Conservation (phyloP, 2,329 filamentous ascomycete species). For the Fusarium kyushuense region DNA sequence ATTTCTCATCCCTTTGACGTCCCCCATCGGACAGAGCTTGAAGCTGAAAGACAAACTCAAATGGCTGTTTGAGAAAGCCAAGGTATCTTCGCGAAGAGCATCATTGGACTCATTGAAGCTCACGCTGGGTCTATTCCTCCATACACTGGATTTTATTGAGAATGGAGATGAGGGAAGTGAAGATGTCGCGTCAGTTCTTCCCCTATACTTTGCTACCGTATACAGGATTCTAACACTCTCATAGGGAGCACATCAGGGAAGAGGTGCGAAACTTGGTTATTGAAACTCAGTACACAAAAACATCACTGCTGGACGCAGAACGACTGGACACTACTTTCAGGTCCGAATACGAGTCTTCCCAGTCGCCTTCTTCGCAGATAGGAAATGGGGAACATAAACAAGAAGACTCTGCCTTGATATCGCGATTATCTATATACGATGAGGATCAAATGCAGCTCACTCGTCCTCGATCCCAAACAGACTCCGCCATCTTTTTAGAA, state of each 20-base stretch:
- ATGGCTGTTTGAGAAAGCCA: neutral
- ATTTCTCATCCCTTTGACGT: neutral
- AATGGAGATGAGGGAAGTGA: neutral
- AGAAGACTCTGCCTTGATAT: neutral
- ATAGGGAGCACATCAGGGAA: neutral
- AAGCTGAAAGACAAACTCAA: neutral
- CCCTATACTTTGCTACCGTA: rapidly evolving
- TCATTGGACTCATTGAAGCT: neutral
- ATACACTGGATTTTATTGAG: neutral
- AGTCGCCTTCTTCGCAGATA: neutral
- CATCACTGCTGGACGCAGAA: neutral
- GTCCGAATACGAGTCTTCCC: neutral
- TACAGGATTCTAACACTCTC: neutral
- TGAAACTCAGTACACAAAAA: neutral
- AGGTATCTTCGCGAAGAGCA: neutral
- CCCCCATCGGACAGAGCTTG: neutral
- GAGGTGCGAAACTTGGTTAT: neutral
- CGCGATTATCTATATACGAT: neutral
- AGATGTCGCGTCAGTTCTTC: neutral
- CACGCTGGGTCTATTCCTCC: neutral
- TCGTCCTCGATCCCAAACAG: neutral
- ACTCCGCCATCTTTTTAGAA: neutral
- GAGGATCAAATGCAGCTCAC: neutral
- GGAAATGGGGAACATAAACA: neutral
- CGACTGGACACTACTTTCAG: too few species aligned